These are phyloP conservation scores for Pyricularia sp. DNA, from an alignment of 2,329 filamentous ascomycete species.

Conservation along the genomic window DNA sequence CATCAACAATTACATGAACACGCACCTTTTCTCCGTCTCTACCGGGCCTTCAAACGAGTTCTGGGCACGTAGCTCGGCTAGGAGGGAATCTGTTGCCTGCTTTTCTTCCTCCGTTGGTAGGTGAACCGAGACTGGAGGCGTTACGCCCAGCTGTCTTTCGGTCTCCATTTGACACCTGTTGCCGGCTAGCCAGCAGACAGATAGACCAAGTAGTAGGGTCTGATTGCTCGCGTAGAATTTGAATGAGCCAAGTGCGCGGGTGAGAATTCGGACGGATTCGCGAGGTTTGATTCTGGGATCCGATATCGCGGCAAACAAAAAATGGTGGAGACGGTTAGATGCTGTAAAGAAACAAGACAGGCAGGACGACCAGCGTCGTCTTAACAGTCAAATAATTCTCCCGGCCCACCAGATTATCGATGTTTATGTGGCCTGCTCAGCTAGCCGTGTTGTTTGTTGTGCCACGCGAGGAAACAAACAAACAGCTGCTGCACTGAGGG, in stretches of 20 bases:
- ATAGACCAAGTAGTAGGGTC: background rate
- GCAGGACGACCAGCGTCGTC: constrained; percentile 2
- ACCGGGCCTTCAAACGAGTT: constrained; percentile 83
- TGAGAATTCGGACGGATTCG: background rate
- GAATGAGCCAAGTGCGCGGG: background rate
- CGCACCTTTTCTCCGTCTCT: constrained; percentile 74
- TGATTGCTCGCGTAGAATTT: background rate
- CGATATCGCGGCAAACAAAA: background rate
- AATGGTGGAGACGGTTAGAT: background rate
- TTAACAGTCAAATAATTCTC: background rate
- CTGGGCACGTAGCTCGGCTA: constrained; percentile 76
- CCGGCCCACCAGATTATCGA: background rate
- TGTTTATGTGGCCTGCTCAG: background rate
- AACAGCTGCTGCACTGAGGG: background rate
- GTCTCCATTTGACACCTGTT: constrained; percentile 10
- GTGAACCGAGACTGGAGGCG: constrained; percentile 68
- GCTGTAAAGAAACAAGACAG: background rate
- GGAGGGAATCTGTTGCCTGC: constrained; percentile 65
- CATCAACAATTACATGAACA: background rate
- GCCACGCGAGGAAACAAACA: background rate
- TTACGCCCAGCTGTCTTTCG: constrained; percentile 52
- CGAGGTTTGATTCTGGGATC: background rate
- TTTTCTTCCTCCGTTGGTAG: constrained; percentile 72
- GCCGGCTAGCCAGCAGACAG: background rate
- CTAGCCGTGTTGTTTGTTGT: background rate